Conservation (phyloP, 768 basidiomycete species). For the Pulveroboletus sp. region DNA sequence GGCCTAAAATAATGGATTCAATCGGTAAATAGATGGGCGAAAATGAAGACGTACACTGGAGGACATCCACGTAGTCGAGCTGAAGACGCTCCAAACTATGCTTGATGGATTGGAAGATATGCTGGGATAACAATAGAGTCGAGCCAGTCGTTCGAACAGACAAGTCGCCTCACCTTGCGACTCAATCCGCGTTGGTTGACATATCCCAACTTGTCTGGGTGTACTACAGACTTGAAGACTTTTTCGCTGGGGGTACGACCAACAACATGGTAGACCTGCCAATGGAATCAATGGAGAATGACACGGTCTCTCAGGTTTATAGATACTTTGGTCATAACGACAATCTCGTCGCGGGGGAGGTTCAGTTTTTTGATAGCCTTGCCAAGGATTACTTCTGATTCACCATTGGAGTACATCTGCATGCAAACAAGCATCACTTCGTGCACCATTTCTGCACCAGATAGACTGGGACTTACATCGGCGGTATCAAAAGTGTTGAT, state of each 20-base stretch:
- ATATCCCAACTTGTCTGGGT: slow-evolving; percentile 1
- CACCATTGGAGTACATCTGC: slow-evolving; percentile 3
- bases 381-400: slow-evolving; percentile 1
- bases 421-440: background rate
- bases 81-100: background rate
- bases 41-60: background rate
- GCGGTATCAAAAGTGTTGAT: slow-evolving; percentile 2
- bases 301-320: background rate
- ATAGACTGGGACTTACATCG: background rate
- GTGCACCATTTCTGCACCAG: background rate
- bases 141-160: slow-evolving; percentile 24
- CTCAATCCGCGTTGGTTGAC: slow-evolving; percentile 1
- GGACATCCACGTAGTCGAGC: slow-evolving; percentile 1
- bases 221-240: background rate
- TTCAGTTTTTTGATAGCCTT: background rate
- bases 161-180: slow-evolving; percentile 27
- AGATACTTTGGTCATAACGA: slow-evolving; percentile 2
- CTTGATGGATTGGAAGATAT: slow-evolving; percentile 2
- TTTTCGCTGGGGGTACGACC: slow-evolving; percentile 3
- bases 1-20: background rate
- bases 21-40: background rate
- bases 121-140: background rate
- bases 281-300: background rate
- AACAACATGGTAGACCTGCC: background rate
- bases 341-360: slow-evolving; percentile 1